Conservation (phyloP, 1,139 yeast species). For the Yueomyces sp. region DNA sequence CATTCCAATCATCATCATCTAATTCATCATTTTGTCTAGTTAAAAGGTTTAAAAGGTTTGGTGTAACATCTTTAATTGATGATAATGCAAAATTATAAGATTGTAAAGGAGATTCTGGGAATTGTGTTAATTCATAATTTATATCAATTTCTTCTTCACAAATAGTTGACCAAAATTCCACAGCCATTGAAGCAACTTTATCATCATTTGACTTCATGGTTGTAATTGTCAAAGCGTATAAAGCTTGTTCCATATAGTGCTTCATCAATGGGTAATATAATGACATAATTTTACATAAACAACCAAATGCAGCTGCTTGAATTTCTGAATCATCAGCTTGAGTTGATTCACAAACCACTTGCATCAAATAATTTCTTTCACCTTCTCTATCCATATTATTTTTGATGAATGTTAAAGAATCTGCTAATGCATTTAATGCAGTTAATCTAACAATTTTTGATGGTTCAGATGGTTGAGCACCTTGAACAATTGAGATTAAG, state of each 20-base stretch:
- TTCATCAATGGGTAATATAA: slow-evolving; percentile 82
- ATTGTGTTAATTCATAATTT: slow-evolving; percentile 53
- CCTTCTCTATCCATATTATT: slow-evolving; percentile 85
- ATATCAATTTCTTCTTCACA: slow-evolving; percentile 92
- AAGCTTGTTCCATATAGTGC: slow-evolving; percentile 93
- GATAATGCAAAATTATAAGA: slow-evolving; percentile 67
- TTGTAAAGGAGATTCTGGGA: slow-evolving; percentile 31
- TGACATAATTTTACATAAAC: slow-evolving; percentile 85
- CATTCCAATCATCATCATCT: slow-evolving; percentile 92
- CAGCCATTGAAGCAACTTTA: slow-evolving; percentile 94
- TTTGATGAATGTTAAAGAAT: slow-evolving; percentile 81
- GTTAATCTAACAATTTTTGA: slow-evolving; percentile 68
- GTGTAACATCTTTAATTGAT: slow-evolving; percentile 77
- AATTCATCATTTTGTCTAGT: slow-evolving; percentile 86
- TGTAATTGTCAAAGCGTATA: slow-evolving; percentile 75
- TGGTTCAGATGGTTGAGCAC: slow-evolving; percentile 77
- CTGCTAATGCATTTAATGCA: slow-evolving; percentile 83
- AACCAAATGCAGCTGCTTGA: slow-evolving; percentile 93
- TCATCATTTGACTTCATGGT: slow-evolving; percentile 76
- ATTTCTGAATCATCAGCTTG: slow-evolving; percentile 73
- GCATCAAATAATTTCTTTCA: slow-evolving; percentile 95
- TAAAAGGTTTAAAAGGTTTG: slow-evolving; percentile 66
- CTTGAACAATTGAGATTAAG: slow-evolving; percentile 90
- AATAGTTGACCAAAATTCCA: slow-evolving; percentile 95
- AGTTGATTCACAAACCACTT: slow-evolving; percentile 96